Base-by-base conservation (phyloP, 2,329 filamentous ascomycete species). In the Calonectria naviculata region DNA sequence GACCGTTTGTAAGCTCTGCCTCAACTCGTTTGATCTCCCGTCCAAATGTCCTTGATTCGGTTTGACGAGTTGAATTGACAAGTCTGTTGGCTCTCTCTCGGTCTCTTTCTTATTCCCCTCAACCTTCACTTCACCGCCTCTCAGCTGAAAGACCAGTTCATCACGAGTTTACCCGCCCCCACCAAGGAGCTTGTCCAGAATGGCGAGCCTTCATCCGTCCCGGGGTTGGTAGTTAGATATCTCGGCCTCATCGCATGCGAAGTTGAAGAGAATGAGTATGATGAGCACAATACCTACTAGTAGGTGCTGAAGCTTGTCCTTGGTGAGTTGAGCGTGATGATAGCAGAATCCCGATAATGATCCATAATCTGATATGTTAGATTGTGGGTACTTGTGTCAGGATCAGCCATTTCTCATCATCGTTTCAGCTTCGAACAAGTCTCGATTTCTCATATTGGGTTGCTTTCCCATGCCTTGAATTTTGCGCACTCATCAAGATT, bases 111-210 rank as follows among this genome's bases (percentile, higher is more conserved):
- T 81, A 94, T 99, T 82, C 96, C 97, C 70, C 98, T 97, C 78
- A 94, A 92, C 80, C 91, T 98, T 74, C 97, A 99, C 86, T 99
- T 97, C 88, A 95, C 97, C 84, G 97, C 97, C 79, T 93, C 95
- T 72, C 94, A 98, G 87, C 89, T 98, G 81, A 97, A 96, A 88
- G 95, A 98, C 79, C 90, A 92, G 76, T 99, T 99, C 86, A 90
- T 92, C 75, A 89, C 94, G 58, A 95, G 92, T 74, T 90, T 99
- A 77, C 97, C 97, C 65, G 89, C 92, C 79, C 94, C 97, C 69
- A 99, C 97, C 82, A 97, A 99, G 82, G 97, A 99, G 88, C 91
- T 98, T 74, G 97, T 97, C 72, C 95, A 96, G 82, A 97, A 99
- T 87, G 97, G 99, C 79, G 97, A 99, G 88, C 97, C 97, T 19